Conservation (phyloP, 2,329 filamentous ascomycete species). For the Exophiala xenobiotica region DNA sequence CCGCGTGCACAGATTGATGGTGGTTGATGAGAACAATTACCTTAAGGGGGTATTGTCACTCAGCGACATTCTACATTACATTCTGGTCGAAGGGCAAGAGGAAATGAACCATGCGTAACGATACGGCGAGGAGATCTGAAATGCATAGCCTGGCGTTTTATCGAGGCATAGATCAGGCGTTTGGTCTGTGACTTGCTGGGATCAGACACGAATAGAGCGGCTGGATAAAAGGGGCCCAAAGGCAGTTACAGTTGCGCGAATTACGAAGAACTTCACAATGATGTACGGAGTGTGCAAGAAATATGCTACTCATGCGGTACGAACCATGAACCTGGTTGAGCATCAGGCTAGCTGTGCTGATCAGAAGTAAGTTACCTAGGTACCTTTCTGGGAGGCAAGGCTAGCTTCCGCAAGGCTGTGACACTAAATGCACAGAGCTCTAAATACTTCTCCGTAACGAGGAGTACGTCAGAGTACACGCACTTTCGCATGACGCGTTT, state of each 20-base stretch:
- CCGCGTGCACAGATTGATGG: slow-evolving; percentile 85
- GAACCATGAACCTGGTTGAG: neutral
- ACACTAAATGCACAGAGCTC: neutral
- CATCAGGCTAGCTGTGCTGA: no score
- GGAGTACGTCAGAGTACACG: neutral
- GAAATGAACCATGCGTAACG: slow-evolving; percentile 11
- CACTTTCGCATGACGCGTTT: neutral
- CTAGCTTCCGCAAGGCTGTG: no score
- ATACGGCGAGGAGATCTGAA: slow-evolving; percentile 4
- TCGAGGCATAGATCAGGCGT: neutral
- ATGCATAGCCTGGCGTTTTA: slow-evolving; percentile 20
- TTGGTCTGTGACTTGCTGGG: neutral
- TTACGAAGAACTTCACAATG: no score
- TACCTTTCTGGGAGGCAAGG: no score
- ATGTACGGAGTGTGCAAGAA: neutral
- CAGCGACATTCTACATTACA: slow-evolving; percentile 95
- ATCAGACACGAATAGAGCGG: neutral
- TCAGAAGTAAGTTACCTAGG: no score
- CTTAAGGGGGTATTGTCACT: slow-evolving; percentile 88
- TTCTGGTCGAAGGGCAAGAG: slow-evolving; percentile 74
- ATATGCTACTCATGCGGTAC: neutral
- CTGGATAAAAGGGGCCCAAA: neutral
- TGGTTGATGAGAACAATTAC: slow-evolving; percentile 85
- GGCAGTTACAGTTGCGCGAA: no score
- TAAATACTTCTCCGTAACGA: neutral